Percentiles rank a stretch among this genome's conserved stretches.
Evolutionary conservation across 306 rosid genomes (phyloP).

Genomic region (Ochetophila trinervis): DNA sequence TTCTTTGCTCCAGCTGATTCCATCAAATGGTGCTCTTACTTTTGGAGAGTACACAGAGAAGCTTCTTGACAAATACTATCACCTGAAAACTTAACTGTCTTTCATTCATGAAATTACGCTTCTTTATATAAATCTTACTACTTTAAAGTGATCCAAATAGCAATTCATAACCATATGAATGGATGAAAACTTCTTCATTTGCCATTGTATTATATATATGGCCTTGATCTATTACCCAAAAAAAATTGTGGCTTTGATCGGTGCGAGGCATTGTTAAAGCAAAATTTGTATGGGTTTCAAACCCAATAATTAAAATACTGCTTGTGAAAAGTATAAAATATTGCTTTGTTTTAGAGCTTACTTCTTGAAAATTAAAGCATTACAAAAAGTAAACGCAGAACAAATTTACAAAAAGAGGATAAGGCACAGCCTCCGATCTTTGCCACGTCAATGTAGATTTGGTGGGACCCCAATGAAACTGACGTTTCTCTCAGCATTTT

Average conservation of each 20-base stretch:
- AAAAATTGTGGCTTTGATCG: too few species aligned
- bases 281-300: too few species aligned
- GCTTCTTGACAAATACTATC: conserved; percentile 86
- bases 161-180: background rate
- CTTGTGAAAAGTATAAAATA: too few species aligned
- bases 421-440: background rate
- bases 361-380: background rate
- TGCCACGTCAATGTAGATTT: background rate
- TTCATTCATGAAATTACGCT: background rate
- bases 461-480: conserved; percentile 1
- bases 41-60: conserved; percentile 88
- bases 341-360: too few species aligned
- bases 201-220: background rate
- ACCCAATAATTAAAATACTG: too few species aligned
- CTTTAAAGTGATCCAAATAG: background rate
- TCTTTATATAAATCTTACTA: background rate
- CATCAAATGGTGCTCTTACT: conserved; percentile 60
- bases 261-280: too few species aligned
- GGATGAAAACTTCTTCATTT: conserved; percentile 7
- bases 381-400: background rate
- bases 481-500: background rate
- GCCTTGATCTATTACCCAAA: too few species aligned
- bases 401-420: background rate
- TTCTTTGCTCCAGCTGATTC: conserved; percentile 48
- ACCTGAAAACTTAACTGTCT: conserved; percentile 24